Evolutionary conservation across 441 rosid genomes (phyloP).

Genomic region (Gossypium lobatum): DNA sequence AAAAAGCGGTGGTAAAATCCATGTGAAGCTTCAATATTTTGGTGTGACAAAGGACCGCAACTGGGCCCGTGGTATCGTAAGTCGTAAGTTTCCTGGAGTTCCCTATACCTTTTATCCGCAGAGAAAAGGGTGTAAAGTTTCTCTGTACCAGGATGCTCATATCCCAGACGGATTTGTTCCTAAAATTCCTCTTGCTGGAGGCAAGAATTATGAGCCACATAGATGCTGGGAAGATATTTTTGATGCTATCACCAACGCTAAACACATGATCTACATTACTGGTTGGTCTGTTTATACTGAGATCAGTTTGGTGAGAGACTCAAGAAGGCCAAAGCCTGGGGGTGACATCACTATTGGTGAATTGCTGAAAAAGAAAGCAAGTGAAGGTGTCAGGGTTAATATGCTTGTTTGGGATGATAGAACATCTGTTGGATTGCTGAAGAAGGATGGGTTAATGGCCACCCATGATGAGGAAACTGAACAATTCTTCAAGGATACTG

Average conservation of each 20-base stretch:
- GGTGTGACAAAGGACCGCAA: conserved; percentile 59
- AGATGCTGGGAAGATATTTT: conserved; percentile 97
- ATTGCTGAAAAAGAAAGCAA: conserved; percentile 85
- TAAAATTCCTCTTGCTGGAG: conserved; percentile 82
- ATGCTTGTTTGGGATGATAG: conserved; percentile 97
- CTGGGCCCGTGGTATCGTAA: conserved; percentile 61
- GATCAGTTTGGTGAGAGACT: conserved; percentile 71
- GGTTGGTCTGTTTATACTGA: conserved; percentile 98
- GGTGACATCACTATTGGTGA: conserved; percentile 82
- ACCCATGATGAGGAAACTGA: conserved; percentile 95
- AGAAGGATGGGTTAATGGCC: conserved; percentile 89
- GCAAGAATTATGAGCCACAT: conserved; percentile 81
- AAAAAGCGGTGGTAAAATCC: conserved; percentile 61
- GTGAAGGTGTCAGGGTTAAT: conserved; percentile 90
- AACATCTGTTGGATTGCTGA: conserved; percentile 82
- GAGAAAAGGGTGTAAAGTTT: conserved; percentile 84
- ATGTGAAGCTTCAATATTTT: conserved; percentile 75
- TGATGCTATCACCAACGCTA: conserved; percentile 79
- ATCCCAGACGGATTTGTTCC: conserved; percentile 85
- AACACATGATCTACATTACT: conserved; percentile 82
- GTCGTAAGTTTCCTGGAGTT: conserved; percentile 83
- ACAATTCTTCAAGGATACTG: conserved; percentile 51
- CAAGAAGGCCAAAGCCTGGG: conserved; percentile 95
- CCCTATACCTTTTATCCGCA: conserved; percentile 83
- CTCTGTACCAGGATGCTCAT: conserved; percentile 92